phyloP scores from a whole-genome alignment of 2,329 filamentous ascomycete species.

The Fusarium sp. region DNA sequence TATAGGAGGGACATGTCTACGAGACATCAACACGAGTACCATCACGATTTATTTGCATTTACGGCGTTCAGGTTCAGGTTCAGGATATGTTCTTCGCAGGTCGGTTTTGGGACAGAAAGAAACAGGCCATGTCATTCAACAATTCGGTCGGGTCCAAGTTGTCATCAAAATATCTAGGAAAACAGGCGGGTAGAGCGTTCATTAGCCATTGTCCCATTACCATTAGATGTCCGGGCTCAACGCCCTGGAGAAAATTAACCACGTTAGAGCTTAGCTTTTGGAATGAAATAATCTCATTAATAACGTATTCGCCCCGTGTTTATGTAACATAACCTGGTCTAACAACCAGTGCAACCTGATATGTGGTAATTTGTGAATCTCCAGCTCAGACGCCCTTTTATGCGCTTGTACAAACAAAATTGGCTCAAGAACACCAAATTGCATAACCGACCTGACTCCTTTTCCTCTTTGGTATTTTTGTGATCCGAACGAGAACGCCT shows the following conservation, averaged over 20 bases:
- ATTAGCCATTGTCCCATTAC: conserved; percentile 43
- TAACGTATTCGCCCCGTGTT: neutral
- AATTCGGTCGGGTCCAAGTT: conserved; percentile 45
- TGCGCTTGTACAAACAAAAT: conserved; percentile 26
- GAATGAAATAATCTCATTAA: conserved; percentile 1
- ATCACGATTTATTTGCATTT: conserved; percentile 36
- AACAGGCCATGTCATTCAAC: conserved; percentile 50
- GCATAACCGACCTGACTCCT: conserved; percentile 39
- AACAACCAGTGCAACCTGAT: neutral
- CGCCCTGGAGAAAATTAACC: conserved; percentile 42
- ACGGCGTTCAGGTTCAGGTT: conserved; percentile 7
- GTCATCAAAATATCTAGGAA: conserved; percentile 29
- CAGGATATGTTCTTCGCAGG: conserved; percentile 17
- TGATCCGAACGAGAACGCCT: conserved; percentile 41
- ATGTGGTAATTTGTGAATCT: conserved; percentile 1
- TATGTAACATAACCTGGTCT: neutral
- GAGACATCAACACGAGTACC: conserved; percentile 4
- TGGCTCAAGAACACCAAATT: conserved; percentile 14
- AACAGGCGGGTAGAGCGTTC: conserved; percentile 31
- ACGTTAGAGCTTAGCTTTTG: neutral
- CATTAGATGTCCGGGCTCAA: conserved; percentile 50
- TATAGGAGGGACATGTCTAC: conserved; percentile 19
- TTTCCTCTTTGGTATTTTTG: conserved; percentile 39
- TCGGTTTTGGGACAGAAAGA: conserved; percentile 31
- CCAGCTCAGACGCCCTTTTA: conserved; percentile 18